Conservation (phyloP, 1,139 yeast genomes). For the Pichia sp. region DNA sequence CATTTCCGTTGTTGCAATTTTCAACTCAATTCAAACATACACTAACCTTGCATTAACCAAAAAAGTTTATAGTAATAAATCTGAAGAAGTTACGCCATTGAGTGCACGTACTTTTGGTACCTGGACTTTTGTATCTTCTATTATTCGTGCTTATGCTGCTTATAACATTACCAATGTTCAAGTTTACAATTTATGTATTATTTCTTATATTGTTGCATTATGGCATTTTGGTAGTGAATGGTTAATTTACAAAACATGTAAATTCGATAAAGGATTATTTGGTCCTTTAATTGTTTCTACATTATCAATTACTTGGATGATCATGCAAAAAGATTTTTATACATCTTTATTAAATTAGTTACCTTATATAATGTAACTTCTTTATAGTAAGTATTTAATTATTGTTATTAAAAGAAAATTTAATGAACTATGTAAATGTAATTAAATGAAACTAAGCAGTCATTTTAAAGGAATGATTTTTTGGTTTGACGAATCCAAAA, state of each 20-base stretch:
- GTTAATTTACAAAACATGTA: slow-evolving; percentile 71
- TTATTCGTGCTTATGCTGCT: slow-evolving; percentile 85
- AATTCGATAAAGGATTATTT: slow-evolving; percentile 77
- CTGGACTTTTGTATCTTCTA: slow-evolving; percentile 86
- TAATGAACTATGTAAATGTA: no score
- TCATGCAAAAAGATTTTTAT: slow-evolving; percentile 36
- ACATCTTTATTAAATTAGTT: slow-evolving; percentile 7
- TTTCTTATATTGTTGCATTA: slow-evolving; percentile 80
- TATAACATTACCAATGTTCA: slow-evolving; percentile 61
- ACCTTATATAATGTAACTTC: background rate
- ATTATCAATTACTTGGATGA: slow-evolving; percentile 43
- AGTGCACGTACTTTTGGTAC: slow-evolving; percentile 97
- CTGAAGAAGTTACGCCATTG: slow-evolving; percentile 61
- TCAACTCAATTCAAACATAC: slow-evolving; percentile 89
- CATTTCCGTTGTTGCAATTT: slow-evolving; percentile 81
- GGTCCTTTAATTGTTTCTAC: slow-evolving; percentile 75
- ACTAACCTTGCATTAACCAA: slow-evolving; percentile 63
- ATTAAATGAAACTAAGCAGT: no score
- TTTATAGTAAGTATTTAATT: background rate
- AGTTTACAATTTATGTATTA: slow-evolving; percentile 71
- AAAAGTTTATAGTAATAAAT: slow-evolving; percentile 67
- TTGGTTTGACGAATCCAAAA: no score
- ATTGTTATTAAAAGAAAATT: no score
- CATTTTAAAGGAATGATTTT: no score
- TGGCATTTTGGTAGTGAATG: slow-evolving; percentile 81